A percentile compares a stretch with the other conserved stretches of the same genome.
These are phyloP conservation scores for Colletotrichum tofieldiae DNA, from an alignment of 2,329 filamentous ascomycete genomes.

Conservation along the genomic window DNA sequence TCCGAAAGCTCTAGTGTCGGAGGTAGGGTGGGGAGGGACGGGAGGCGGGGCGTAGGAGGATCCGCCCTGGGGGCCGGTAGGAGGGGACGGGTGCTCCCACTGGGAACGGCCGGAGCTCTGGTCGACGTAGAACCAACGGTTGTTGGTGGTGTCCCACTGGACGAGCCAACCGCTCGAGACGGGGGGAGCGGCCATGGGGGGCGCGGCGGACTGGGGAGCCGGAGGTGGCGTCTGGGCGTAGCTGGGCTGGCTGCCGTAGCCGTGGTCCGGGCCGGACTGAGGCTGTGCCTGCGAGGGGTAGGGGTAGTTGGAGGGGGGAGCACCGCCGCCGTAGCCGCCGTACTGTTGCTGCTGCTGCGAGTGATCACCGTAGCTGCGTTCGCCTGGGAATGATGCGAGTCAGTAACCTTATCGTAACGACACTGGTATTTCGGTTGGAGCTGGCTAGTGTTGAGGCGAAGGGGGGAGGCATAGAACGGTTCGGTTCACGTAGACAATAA, in stretches of 20 bases:
- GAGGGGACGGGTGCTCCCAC: constrained; percentile 70
- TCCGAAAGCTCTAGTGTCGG: constrained; percentile 41
- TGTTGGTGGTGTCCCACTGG: constrained; percentile 73
- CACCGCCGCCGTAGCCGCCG: constrained; percentile 35
- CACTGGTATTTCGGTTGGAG: constrained; percentile 15
- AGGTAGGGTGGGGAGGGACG: constrained; percentile 21
- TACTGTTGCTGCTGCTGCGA: constrained; percentile 44
- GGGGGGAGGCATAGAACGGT: background rate
- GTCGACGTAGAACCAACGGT: constrained; percentile 78
- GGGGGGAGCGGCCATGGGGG: constrained; percentile 46
- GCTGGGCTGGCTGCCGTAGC: constrained; percentile 41
- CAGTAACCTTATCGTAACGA: constrained; percentile 40
- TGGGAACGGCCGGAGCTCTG: constrained; percentile 73
- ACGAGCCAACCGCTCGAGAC: constrained; percentile 74
- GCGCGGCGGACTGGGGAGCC: constrained; percentile 52
- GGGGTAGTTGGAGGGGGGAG: constrained; percentile 42
- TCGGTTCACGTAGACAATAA: constrained; percentile 1
- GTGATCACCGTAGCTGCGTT: constrained; percentile 42
- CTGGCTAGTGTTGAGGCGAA: constrained; percentile 1
- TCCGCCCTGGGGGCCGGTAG: constrained; percentile 31
- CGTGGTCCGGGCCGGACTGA: constrained; percentile 30
- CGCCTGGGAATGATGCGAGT: constrained; percentile 35
- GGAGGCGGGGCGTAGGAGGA: constrained; percentile 34
- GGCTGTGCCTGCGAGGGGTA: constrained; percentile 43
- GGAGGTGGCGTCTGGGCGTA: constrained; percentile 40